phyloP scores from a whole-genome alignment of 305 asterid species.

The Fraxinus albicans region DNA sequence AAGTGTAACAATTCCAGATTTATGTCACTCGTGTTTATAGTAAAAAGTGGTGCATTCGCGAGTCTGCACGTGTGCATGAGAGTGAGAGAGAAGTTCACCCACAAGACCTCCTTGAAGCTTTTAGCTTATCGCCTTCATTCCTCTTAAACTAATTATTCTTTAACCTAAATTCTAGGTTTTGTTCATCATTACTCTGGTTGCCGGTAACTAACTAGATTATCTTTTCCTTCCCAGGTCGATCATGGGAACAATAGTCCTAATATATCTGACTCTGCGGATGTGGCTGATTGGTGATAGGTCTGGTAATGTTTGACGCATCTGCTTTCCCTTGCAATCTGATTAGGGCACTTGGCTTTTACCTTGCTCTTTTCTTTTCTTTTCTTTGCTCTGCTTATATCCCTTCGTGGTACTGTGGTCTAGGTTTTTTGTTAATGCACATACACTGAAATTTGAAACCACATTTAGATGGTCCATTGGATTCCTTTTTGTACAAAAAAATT shows the following conservation, averaged over 20 bases:
- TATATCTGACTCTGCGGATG: slow-evolving; percentile 67
- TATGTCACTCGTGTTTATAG: background rate
- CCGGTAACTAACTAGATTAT: slow-evolving; percentile 14
- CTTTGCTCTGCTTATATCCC: background rate
- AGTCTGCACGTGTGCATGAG: background rate
- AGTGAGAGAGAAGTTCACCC: background rate
- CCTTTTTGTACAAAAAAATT: slow-evolving; percentile 10
- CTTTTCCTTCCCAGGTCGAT: slow-evolving; percentile 54
- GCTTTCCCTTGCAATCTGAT: slow-evolving; percentile 14
- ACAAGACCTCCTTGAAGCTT: background rate
- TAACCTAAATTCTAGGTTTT: background rate
- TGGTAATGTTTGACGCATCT: slow-evolving; percentile 34
- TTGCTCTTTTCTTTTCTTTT: background rate
- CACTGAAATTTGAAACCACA: slow-evolving; percentile 19
- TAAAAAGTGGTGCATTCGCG: background rate
- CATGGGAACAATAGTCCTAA: slow-evolving; percentile 64
- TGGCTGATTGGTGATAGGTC: slow-evolving; percentile 50
- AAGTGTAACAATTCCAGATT: background rate
- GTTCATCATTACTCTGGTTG: background rate
- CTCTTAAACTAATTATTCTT: background rate
- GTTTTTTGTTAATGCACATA: slow-evolving; percentile 33
- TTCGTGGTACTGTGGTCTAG: slow-evolving; percentile 19
- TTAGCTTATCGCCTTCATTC: background rate
- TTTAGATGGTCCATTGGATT: background rate
- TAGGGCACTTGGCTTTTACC: slow-evolving; percentile 2